Conservation (phyloP, 371 early-diverging fungal species). For the Mortierella sp. region DNA sequence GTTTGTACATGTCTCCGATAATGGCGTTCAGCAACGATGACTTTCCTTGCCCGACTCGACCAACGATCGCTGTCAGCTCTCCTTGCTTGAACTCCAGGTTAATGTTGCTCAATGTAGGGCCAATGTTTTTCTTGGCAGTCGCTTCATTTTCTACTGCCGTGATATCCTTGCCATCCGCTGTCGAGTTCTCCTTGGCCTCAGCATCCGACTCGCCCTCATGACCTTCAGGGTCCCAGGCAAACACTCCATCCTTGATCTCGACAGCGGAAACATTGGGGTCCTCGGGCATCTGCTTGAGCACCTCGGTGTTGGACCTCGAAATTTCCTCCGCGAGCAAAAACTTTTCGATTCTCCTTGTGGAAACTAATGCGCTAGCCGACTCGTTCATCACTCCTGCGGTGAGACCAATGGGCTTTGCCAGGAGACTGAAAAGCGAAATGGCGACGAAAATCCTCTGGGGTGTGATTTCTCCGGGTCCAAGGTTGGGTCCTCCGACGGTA, state of each 20-base stretch:
- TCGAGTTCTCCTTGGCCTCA: constrained; percentile 17
- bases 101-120: constrained; percentile 43
- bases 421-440: constrained; percentile 35
- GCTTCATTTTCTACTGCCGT: constrained; percentile 7
- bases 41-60: constrained; percentile 68
- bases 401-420: constrained; percentile 47
- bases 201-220: constrained; percentile 38
- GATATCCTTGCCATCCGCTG: constrained; percentile 20
- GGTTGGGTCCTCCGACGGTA: constrained; percentile 42
- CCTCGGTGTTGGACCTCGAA: constrained; percentile 28
- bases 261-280: constrained; percentile 29
- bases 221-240: constrained; percentile 48
- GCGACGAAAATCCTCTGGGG: constrained; percentile 50
- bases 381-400: constrained; percentile 35
- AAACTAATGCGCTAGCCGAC: constrained; percentile 34
- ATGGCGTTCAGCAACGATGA: constrained; percentile 61
- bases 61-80: constrained; percentile 58
- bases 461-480: constrained; percentile 30
- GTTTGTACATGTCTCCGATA: constrained; percentile 63
- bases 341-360: constrained; percentile 64
- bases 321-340: constrained; percentile 78
- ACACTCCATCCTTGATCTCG: constrained; percentile 48
- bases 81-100: constrained; percentile 55
- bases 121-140: constrained; percentile 32
- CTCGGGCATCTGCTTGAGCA: constrained; percentile 26